Base-by-base conservation (phyloP, 495 filamentous ascomycete genomes). In the Talaromyces thailandensis region DNA sequence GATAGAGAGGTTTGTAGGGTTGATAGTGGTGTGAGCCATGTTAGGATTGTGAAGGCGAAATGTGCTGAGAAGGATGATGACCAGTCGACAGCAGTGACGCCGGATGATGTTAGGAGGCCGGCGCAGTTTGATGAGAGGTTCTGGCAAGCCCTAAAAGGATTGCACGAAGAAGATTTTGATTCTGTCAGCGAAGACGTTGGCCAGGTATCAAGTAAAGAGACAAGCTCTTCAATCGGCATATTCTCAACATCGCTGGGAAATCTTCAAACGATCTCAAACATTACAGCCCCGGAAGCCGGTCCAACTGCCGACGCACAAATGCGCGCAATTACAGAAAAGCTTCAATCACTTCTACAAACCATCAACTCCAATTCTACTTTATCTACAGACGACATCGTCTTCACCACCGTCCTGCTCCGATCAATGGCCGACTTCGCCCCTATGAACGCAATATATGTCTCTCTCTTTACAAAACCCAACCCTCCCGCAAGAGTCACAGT, bases 401-500 rank as follows among this genome's bases (percentile, higher is more conserved):
- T 84, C 65, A 83, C 87, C 23, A 87, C 87, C 9, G 84, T 98
- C 48, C 73, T 94, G 60, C 84, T 98, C 51, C 86, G 87, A 45
- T 81, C 80, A 25, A 96, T 98, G 87, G 66, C 81, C 29, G 85
- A 89, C 70, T 98, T 98, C 70, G 70, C 82, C 0, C 61, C 71
- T 9, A 75, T 96, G 64, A 98, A 98, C 74, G 70, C 72, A 26
- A 69, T 86, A 64, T 98, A 98, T 75, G 82, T 82, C 24, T 71
- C 78, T 1, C 91, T 82, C 18, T 76, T 96, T 71, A 71, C 78
- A 21, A 77, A 82, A 11, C 90, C 92, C 0, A 93, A 92, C 62
- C 94, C 94, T 0, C 91, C 94, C 0, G 85, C 92, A 0, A 77
- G 94, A 62, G 90, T 92, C 24, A 93, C 91, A 16, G 81, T 99